phyloP scores from a whole-genome alignment of 2,329 filamentous ascomycete genomes.

The Trichoderma simmonsii region DNA sequence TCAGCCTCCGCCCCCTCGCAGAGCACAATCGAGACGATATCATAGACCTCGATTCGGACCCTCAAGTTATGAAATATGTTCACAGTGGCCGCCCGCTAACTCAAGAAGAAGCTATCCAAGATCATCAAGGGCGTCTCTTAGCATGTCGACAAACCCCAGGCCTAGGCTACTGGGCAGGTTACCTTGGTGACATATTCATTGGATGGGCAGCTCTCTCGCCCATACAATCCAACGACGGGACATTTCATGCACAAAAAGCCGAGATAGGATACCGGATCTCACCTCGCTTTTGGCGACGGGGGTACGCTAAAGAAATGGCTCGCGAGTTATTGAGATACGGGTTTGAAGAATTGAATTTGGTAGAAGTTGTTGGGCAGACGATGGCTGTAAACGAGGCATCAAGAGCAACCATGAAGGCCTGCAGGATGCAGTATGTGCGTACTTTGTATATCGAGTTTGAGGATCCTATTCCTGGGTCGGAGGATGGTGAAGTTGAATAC shows the following conservation, averaged over 20 bases:
- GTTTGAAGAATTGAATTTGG: not conserved
- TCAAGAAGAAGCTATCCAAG: not conserved
- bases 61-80: not conserved
- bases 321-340: not conserved
- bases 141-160: not conserved
- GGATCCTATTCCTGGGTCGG: not conserved
- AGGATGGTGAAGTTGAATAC: not conserved
- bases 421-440: not conserved
- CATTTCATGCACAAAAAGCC: not conserved
- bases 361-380: not conserved
- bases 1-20: not conserved
- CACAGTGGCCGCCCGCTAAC: not conserved
- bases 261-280: not conserved
- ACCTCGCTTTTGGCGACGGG: not conserved
- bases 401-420: not conserved
- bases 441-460: not conserved
- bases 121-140: not conserved
- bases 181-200: not conserved
- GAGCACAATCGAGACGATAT: not conserved
- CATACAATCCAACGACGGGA: not conserved
- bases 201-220: not conserved
- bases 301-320: not conserved
- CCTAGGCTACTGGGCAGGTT: not conserved
- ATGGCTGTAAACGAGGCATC: not conserved
- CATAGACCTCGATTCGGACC: not conserved